These are phyloP conservation scores for Trichoderma aggressivum DNA, from an alignment of 2,329 filamentous ascomycete species.

Conservation along the genomic window DNA sequence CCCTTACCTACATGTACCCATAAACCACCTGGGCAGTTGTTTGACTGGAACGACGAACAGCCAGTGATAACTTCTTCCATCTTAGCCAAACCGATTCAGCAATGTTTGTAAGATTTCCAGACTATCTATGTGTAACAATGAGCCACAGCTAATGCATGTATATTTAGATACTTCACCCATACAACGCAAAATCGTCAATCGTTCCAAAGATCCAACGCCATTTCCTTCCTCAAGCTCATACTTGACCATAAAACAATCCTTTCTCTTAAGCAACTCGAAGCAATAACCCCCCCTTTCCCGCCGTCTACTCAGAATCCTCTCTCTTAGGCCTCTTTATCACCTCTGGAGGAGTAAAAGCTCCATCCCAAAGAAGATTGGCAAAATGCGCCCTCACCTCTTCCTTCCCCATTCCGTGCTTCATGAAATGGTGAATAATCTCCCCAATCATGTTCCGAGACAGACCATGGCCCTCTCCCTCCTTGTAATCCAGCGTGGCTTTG, in stretches of 20 bases:
- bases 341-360: neutral
- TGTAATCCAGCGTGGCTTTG: neutral
- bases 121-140: neutral
- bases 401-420: neutral
- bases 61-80: too few relatives aligned
- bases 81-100: neutral
- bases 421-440: neutral
- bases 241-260: neutral
- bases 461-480: neutral
- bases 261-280: neutral
- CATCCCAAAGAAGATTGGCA: neutral
- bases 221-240: neutral
- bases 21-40: neutral
- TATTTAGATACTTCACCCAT: neutral
- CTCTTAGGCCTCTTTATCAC: neutral
- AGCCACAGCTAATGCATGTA: neutral
- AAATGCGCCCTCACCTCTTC: neutral
- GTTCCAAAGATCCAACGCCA: neutral
- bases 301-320: neutral
- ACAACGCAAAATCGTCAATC: neutral
- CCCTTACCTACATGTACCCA: neutral
- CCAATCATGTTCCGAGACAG: neutral
- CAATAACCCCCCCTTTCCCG: neutral
- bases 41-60: too few relatives aligned
- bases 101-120: neutral